Conservation (phyloP, 179 eudicot species). For the Patellifolia procumbens region DNA sequence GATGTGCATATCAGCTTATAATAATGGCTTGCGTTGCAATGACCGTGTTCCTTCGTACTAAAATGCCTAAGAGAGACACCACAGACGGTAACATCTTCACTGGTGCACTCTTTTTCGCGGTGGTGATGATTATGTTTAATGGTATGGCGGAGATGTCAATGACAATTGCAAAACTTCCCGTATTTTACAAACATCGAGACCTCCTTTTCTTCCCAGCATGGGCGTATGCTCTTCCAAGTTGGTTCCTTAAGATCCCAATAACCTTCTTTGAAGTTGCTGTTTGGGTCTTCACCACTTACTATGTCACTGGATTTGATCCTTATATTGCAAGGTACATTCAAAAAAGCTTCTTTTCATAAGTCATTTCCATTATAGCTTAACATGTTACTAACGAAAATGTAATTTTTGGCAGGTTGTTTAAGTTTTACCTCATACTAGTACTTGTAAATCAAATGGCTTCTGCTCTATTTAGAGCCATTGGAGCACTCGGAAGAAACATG, state of each 20-base stretch:
- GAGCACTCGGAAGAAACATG: conserved; percentile 66
- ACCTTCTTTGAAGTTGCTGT: conserved; percentile 44
- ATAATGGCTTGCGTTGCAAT: conserved; percentile 44
- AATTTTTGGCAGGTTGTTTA: conserved; percentile 51
- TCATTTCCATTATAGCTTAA: background rate
- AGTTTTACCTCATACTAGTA: conserved; percentile 46
- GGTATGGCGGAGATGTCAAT: conserved; percentile 55
- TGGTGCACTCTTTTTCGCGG: conserved; percentile 44
- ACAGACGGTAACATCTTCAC: conserved; percentile 43
- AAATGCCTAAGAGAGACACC: conserved; percentile 37
- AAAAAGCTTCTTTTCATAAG: too few species aligned
- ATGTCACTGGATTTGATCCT: conserved; percentile 60
- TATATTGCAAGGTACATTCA: conserved; percentile 46
- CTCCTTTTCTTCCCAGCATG: conserved; percentile 70
- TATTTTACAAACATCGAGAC: conserved; percentile 68
- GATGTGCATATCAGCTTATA: conserved; percentile 44
- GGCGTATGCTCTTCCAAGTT: conserved; percentile 62
- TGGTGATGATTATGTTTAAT: conserved; percentile 40
- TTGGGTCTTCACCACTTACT: conserved; percentile 55
- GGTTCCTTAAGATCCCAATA: conserved; percentile 64
- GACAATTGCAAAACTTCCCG: conserved; percentile 65
- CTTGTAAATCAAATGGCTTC: conserved; percentile 55
- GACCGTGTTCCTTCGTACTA: conserved; percentile 61
- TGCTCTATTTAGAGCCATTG: conserved; percentile 54
- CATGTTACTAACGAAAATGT: background rate